phyloP scores from a whole-genome alignment of 2,329 filamentous ascomycete genomes.

The Calonectria hawksworthii region DNA sequence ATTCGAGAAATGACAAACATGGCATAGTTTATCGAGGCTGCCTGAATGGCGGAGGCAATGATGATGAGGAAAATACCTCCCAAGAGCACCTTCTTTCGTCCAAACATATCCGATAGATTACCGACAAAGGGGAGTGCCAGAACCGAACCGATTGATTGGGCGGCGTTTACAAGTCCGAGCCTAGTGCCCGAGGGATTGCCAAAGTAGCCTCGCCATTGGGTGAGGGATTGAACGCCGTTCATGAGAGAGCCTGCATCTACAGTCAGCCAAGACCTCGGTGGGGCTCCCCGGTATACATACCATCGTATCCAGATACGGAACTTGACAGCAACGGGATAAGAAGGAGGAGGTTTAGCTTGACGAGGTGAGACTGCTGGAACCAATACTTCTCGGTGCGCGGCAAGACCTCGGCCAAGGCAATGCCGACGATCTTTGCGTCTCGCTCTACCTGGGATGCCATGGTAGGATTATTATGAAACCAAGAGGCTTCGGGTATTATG shows the following conservation, averaged over 20 bases:
- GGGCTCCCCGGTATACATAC: conserved; percentile 33
- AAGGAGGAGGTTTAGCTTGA: conserved; percentile 59
- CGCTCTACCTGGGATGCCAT: conserved; percentile 39
- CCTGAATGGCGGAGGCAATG: conserved; percentile 53
- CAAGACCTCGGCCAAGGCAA: conserved; percentile 49
- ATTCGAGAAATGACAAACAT: conserved; percentile 52
- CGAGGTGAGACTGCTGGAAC: conserved; percentile 59
- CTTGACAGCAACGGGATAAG: conserved; percentile 59
- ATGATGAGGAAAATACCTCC: conserved; percentile 52
- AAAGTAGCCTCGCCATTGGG: conserved; percentile 56
- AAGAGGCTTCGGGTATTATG: neutral
- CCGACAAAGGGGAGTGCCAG: conserved; percentile 50
- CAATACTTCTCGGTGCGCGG: conserved; percentile 57
- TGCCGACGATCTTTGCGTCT: conserved; percentile 47
- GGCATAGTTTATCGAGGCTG: conserved; percentile 50
- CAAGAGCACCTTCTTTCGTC: conserved; percentile 53
- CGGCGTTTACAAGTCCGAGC: conserved; percentile 51
- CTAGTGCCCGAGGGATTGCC: conserved; percentile 46
- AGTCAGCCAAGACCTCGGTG: neutral
- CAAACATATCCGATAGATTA: conserved; percentile 53
- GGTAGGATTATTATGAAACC: conserved; percentile 22
- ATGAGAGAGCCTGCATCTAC: conserved; percentile 49
- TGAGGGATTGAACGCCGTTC: conserved; percentile 57
- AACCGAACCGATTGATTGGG: conserved; percentile 52
- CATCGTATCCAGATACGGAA: conserved; percentile 59